phyloP scores from a whole-genome alignment of 2,329 filamentous ascomycete genomes.

The Emergomyces africanus region DNA sequence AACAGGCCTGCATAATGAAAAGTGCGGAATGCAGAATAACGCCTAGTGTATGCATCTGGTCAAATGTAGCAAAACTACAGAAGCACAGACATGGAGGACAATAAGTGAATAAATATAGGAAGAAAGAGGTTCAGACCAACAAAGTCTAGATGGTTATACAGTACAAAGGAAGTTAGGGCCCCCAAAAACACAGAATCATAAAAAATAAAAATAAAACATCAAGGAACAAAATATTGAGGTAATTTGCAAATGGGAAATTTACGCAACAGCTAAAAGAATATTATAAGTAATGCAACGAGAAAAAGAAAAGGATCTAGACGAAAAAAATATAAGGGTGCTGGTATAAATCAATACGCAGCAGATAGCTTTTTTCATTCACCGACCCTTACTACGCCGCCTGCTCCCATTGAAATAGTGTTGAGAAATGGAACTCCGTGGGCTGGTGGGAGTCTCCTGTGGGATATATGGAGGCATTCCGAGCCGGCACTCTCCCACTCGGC shows the following conservation, averaged over 20 bases:
- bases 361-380: background rate
- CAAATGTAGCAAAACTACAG: background rate
- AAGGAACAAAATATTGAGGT: background rate
- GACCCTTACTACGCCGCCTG: constrained; percentile 2
- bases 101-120: background rate
- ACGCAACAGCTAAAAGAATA: background rate
- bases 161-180: background rate
- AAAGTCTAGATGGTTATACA: background rate
- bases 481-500: constrained; percentile 67
- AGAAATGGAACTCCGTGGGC: constrained; percentile 25
- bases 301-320: background rate
- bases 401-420: constrained; percentile 13
- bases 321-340: background rate
- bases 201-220: background rate
- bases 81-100: background rate
- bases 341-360: background rate
- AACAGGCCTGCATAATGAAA: background rate
- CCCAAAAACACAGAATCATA: background rate
- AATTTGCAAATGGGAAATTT: background rate
- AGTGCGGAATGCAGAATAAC: background rate
- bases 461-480: constrained; percentile 33
- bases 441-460: constrained; percentile 18
- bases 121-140: background rate
- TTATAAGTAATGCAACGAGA: background rate
- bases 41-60: background rate